Evolutionary conservation across 192 early-diverging fungal genomes (phyloP).

Genomic region (Helicostylum pulchrum): DNA sequence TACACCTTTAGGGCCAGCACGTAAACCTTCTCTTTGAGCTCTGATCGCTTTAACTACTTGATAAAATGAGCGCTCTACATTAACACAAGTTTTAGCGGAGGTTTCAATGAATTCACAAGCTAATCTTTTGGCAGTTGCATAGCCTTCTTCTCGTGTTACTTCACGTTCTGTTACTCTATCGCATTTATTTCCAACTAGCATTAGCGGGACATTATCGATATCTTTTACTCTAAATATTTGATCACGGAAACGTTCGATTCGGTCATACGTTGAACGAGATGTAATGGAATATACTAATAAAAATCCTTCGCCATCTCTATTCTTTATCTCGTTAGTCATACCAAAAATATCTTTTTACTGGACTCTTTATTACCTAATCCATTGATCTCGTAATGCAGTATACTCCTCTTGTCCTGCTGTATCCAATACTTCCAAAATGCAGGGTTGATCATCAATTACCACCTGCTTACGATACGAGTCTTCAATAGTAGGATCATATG

Average conservation of each 20-base stretch:
- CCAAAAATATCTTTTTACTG: neutral
- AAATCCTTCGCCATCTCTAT: constrained; percentile 76
- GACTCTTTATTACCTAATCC: constrained; percentile 47
- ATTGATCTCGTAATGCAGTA: constrained; percentile 76
- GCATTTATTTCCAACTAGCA: constrained; percentile 91
- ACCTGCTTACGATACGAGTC: constrained; percentile 98
- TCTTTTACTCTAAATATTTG: constrained; percentile 90
- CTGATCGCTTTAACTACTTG: constrained; percentile 75
- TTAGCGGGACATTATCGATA: constrained; percentile 76
- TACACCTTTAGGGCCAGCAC: constrained; percentile 16
- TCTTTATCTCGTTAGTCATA: neutral
- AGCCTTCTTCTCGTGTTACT: constrained; percentile 77
- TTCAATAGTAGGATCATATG: constrained; percentile 98
- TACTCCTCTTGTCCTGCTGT: constrained; percentile 91
- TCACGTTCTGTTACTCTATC: constrained; percentile 78
- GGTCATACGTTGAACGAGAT: constrained; percentile 81
- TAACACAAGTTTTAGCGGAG: constrained; percentile 79
- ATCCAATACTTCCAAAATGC: constrained; percentile 95
- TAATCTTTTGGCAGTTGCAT: constrained; percentile 67
- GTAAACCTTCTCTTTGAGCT: constrained; percentile 47
- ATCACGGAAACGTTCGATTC: constrained; percentile 76
- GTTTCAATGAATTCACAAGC: constrained; percentile 83
- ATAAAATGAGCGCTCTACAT: constrained; percentile 83
- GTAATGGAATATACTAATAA: constrained; percentile 85
- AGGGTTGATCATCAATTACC: constrained; percentile 94